These are phyloP conservation scores for Lophiotrema nucula DNA, from an alignment of 495 filamentous ascomycete genomes.

Conservation along the genomic window DNA sequence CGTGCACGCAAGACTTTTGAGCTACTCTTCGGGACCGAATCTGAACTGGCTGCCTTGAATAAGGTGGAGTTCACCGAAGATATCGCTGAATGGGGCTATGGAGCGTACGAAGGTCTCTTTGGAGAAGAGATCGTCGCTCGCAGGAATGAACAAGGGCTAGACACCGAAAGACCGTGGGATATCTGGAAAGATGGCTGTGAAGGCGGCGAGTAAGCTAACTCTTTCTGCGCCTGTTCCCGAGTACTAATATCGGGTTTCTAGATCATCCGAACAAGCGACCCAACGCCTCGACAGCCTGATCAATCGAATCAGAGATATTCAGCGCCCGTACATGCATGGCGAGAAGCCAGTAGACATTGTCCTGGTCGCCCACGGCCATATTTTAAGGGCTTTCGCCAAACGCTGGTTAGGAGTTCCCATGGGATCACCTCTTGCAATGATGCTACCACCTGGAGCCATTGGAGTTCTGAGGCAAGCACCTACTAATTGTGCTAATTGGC, in stretches of 20 bases:
- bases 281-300: constrained; percentile 72
- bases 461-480: no score
- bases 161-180: constrained; percentile 61
- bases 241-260: not conserved
- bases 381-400: no score
- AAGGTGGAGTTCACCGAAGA: constrained; percentile 32
- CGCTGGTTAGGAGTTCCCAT: no score
- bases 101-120: constrained; percentile 37
- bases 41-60: not conserved
- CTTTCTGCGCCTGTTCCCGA: constrained; percentile 9
- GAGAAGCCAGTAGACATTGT: no score
- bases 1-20: not conserved
- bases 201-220: constrained; percentile 64
- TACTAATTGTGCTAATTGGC: no score
- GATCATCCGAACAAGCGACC: constrained; percentile 65
- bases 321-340: constrained; percentile 52
- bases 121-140: constrained; percentile 25
- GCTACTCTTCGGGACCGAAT: not conserved
- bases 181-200: constrained; percentile 85
- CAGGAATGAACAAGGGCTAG: constrained; percentile 44
- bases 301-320: constrained; percentile 62
- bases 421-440: no score
- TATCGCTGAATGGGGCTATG: constrained; percentile 39
- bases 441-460: no score
- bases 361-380: no score